These are phyloP conservation scores for Calonectria ilicicola DNA, from an alignment of 2,329 filamentous ascomycete genomes.

Conservation along the genomic window DNA sequence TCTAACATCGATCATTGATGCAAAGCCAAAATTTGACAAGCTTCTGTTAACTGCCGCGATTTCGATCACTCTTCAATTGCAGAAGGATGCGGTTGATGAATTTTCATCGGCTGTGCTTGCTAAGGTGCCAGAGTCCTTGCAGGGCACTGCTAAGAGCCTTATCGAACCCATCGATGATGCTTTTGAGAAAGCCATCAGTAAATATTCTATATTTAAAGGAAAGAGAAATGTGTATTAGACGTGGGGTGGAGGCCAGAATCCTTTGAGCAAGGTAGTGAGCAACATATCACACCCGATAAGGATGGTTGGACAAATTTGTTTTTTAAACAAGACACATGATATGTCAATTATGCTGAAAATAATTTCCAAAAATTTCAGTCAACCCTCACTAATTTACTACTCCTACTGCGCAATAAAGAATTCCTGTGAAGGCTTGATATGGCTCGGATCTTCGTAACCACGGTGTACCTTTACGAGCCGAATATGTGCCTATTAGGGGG, in stretches of 20 bases:
- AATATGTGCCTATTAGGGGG: too few species aligned
- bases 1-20: conserved; percentile 51
- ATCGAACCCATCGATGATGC: conserved; percentile 52
- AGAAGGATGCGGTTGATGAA: conserved; percentile 54
- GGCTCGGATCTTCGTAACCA: background rate
- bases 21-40: conserved; percentile 59
- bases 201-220: conserved; percentile 37
- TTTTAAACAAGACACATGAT: background rate
- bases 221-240: background rate
- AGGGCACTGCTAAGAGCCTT: conserved; percentile 49
- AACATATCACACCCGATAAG: too few species aligned
- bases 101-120: conserved; percentile 52
- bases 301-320: background rate
- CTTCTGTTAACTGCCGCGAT: conserved; percentile 57
- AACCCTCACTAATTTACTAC: background rate
- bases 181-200: conserved; percentile 53
- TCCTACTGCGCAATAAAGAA: background rate
- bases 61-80: conserved; percentile 53
- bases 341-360: background rate
- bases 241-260: too few species aligned
- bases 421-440: background rate
- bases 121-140: conserved; percentile 54
- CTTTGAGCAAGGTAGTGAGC: background rate
- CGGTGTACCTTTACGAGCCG: too few species aligned
- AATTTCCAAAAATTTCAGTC: background rate